These are phyloP conservation scores for Bryoglossum gracile DNA, from an alignment of 495 filamentous ascomycete species.

Conservation along the genomic window DNA sequence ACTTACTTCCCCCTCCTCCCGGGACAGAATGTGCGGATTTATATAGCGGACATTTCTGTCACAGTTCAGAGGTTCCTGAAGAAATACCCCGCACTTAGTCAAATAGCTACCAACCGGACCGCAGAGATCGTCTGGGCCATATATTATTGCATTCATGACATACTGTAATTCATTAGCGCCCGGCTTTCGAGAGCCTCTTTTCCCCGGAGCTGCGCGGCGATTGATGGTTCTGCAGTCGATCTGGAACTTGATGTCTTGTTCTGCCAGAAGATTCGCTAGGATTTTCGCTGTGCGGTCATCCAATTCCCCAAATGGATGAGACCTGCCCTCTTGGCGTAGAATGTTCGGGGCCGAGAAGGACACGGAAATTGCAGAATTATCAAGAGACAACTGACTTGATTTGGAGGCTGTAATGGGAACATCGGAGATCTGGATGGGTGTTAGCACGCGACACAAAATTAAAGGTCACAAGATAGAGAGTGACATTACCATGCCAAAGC, in stretches of 20 bases:
- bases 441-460: too few relatives aligned
- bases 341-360: neutral
- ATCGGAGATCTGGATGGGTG: neutral
- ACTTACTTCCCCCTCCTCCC: neutral
- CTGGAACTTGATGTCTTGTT: conserved; percentile 1
- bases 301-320: neutral
- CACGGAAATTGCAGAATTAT: neutral
- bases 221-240: conserved; percentile 1
- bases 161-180: conserved; percentile 2
- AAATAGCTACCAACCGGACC: conserved; percentile 32
- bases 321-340: neutral
- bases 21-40: conserved; percentile 38
- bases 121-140: conserved; percentile 15
- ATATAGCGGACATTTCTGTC: conserved; percentile 30
- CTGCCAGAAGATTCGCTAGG: neutral
- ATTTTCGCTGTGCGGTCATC: conserved; percentile 5
- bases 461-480: neutral
- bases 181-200: neutral
- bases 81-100: conserved; percentile 25
- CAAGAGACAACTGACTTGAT: neutral
- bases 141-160: conserved; percentile 1
- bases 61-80: conserved; percentile 35
- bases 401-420: neutral
- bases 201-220: neutral
- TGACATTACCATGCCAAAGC: neutral